Conservation (phyloP, 2,329 filamentous ascomycete genomes). For the Fusarium hainanense region DNA sequence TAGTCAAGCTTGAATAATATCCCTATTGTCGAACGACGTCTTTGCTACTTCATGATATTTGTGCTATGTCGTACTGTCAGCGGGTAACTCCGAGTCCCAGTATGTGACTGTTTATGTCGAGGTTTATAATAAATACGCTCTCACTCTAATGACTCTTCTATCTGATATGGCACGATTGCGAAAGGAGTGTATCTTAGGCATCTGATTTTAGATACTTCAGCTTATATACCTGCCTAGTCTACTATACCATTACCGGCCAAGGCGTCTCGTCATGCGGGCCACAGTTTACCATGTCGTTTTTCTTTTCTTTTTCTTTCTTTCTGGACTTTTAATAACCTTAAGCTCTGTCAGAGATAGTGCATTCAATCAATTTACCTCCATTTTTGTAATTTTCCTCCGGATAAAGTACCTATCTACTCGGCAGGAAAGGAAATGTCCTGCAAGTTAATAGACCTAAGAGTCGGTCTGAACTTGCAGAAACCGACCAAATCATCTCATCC, state of each 20-base stretch:
- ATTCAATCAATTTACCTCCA: background rate
- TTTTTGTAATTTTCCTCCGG: background rate
- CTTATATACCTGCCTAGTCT: background rate
- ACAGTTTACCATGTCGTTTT: too few species aligned
- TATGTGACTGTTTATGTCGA: background rate
- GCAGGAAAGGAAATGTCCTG: background rate
- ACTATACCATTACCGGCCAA: background rate
- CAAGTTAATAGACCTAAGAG: background rate
- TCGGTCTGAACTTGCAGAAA: background rate
- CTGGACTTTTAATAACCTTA: background rate
- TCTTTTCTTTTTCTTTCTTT: too few species aligned
- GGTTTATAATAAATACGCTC: too few species aligned
- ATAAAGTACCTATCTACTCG: fast-evolving
- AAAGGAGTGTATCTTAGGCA: fast-evolving
- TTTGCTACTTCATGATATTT: fast-evolving
- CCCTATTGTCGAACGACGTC: background rate
- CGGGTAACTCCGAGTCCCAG: too few species aligned
- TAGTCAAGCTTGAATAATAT: conserved; percentile 21
- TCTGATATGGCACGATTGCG: fast-evolving
- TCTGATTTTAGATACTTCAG: too few species aligned
- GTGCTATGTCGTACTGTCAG: background rate
- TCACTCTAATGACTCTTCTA: too few species aligned
- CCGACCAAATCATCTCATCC: background rate
- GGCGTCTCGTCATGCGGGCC: background rate
- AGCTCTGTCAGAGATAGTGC: too few species aligned